Percentiles rank a stretch among this genome's conserved stretches.
phyloP scores from a whole-genome alignment of 208 protist genomes.

The Leptomonas pyrrhocoris region DNA sequence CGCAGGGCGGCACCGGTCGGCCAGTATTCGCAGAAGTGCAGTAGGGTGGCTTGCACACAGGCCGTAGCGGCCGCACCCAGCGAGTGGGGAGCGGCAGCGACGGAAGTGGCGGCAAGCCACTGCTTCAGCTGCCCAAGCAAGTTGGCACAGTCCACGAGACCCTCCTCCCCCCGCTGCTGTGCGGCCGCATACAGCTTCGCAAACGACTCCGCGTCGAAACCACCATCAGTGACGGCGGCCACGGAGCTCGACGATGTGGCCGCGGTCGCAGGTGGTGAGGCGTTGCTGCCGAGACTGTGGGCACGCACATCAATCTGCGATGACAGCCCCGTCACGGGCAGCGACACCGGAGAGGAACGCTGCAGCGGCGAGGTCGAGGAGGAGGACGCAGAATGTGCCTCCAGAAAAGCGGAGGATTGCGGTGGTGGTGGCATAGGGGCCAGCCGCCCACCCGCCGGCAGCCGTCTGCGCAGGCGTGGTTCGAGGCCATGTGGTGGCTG shows the following conservation, averaged over 20 bases:
- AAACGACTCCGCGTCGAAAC: constrained; percentile 13
- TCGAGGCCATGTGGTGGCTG: constrained; percentile 8
- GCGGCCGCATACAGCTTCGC: not conserved
- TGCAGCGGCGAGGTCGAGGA: too few species aligned
- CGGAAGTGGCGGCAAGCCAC: not conserved
- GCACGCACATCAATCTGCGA: constrained; percentile 10
- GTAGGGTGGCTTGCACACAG: constrained; percentile 25
- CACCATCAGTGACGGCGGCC: not conserved
- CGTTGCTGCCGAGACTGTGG: not conserved
- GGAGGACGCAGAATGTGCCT: too few species aligned
- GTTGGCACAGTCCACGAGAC: constrained; percentile 11
- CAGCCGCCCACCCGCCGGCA: constrained; percentile 37
- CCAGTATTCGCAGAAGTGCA: constrained; percentile 31
- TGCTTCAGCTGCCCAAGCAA: constrained; percentile 20
- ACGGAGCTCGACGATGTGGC: not conserved
- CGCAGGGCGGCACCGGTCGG: constrained; percentile 24
- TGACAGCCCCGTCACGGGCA: not conserved
- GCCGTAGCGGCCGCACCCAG: constrained; percentile 6
- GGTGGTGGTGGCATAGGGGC: constrained; percentile 23
- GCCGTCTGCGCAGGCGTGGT: constrained; percentile 21
- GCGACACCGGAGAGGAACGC: not conserved
- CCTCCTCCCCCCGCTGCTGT: constrained; percentile 18
- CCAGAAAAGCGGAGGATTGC: not conserved
- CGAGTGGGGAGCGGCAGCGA: not conserved
- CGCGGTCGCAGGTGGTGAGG: not conserved